Evolutionary conservation across 2,329 filamentous ascomycete genomes (phyloP).

Genomic region (Sporothrix euskadiensis): DNA sequence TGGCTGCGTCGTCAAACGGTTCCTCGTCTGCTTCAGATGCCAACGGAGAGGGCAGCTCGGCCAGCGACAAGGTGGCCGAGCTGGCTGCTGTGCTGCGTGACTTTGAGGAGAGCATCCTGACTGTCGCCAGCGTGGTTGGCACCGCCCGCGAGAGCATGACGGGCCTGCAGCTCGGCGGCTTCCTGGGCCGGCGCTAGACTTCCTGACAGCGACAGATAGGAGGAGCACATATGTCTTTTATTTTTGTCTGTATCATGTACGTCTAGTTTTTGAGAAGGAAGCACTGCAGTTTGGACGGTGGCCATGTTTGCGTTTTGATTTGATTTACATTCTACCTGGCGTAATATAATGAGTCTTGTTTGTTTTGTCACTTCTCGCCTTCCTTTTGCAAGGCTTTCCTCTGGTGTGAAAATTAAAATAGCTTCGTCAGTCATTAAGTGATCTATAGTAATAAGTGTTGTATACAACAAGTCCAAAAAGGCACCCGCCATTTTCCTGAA

Average conservation of each 20-base stretch:
- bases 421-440: constrained; percentile 17
- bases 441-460: neutral
- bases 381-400: neutral
- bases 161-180: constrained; percentile 55
- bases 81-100: constrained; percentile 62
- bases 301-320: neutral
- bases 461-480: constrained; percentile 6
- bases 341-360: neutral
- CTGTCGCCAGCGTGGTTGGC: constrained; percentile 62
- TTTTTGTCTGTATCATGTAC: neutral
- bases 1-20: constrained; percentile 34
- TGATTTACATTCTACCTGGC: neutral
- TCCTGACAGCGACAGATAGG: neutral
- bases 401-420: neutral
- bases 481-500: constrained; percentile 2
- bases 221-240: neutral
- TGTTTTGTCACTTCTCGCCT: neutral
- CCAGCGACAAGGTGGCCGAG: constrained; percentile 51
- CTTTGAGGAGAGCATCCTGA: constrained; percentile 65
- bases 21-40: constrained; percentile 27
- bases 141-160: constrained; percentile 61
- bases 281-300: neutral
- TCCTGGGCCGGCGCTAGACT: constrained; percentile 40
- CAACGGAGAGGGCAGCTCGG: constrained; percentile 41
- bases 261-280: neutral